Base-by-base conservation (phyloP, 2,329 filamentous ascomycete genomes). In the Talaromyces rugulosus region DNA sequence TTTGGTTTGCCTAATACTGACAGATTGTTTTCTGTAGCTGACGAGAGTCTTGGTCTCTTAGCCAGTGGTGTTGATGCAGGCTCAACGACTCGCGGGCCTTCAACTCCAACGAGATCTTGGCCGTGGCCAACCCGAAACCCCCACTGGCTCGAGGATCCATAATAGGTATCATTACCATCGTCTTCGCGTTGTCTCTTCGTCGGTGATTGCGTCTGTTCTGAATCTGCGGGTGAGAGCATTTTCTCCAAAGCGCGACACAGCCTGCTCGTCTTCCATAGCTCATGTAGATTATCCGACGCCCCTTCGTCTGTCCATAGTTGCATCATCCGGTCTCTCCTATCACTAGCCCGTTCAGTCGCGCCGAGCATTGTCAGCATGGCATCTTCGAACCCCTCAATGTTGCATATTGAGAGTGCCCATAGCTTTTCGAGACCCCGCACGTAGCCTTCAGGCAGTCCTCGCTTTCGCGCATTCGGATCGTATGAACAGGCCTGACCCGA, bases 341-440 rank as follows among this genome's bases (percentile, higher is more conserved):
- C 66, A 30, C 68, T 64, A 1, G 75, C 73, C 33, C 72, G 72
- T 53, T 68, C 65, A 12, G 72, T 76, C 28, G 66, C 68, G n/a
- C 75, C 75, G 50, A 80, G 61, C 61, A 80, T 68, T 5, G 68
- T 67, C 52, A 77, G 66, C 67, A 79, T 74, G 33, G 70, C 73
- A 27, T 77, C 76, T 62, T 80, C 78, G 42, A 80, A 73, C 5
- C 78, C 78, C 34, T 78, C 73, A 56, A 80, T 75, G 42, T 78
- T 80, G 63, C 74, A 76, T 44, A 79, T 70, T 7, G 77, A 74
- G 30, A 80, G 65, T 6, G 77, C 77, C 76, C 77, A 80, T 34
- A 80, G 69, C 65, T 80, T 80, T 66, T 80, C 78, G 59, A 80
- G 60, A 3, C 77, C 77, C 23, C 78, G 77, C 34, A 80, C 78